These are phyloP conservation scores for Diospyros lotus DNA, from an alignment of 148 eudicot genomes.

Conservation along the genomic window DNA sequence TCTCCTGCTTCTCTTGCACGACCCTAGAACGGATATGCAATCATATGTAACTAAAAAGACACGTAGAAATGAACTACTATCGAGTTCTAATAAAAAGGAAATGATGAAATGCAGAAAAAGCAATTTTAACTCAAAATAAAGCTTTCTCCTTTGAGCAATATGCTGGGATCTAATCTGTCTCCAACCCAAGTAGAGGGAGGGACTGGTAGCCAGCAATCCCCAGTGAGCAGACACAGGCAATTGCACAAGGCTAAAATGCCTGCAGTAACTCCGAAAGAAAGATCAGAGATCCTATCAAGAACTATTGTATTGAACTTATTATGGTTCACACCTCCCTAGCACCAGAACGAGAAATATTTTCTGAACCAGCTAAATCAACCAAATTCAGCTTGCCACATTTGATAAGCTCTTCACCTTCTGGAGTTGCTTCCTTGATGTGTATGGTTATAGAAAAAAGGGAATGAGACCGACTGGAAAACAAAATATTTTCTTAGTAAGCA, in stretches of 20 bases:
- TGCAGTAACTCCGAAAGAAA: neutral
- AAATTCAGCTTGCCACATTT: constrained; percentile 91
- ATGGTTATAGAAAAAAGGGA: constrained; percentile 87
- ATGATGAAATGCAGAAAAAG: neutral
- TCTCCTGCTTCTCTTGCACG: constrained; percentile 74
- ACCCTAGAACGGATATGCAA: constrained; percentile 36
- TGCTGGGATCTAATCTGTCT: neutral
- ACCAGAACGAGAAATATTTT: constrained; percentile 13
- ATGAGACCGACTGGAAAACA: constrained; percentile 75
- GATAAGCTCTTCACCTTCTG: constrained; percentile 96
- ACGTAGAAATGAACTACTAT: neutral
- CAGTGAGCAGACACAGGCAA: neutral
- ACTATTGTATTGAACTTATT: too few relatives aligned
- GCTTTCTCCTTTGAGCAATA: neutral
- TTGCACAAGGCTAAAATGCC: neutral
- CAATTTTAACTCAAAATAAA: neutral
- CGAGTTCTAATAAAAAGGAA: neutral
- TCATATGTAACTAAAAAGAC: neutral
- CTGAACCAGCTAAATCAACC: constrained; percentile 29
- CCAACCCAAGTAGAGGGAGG: neutral
- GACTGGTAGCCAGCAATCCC: neutral
- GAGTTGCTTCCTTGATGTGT: constrained; percentile 92
- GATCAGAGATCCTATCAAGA: neutral
- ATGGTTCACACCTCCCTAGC: too few relatives aligned
- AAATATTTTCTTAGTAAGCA: neutral